These are phyloP conservation scores for Epichloe aotearoae DNA, from an alignment of 2,329 filamentous ascomycete genomes.

Conservation along the genomic window DNA sequence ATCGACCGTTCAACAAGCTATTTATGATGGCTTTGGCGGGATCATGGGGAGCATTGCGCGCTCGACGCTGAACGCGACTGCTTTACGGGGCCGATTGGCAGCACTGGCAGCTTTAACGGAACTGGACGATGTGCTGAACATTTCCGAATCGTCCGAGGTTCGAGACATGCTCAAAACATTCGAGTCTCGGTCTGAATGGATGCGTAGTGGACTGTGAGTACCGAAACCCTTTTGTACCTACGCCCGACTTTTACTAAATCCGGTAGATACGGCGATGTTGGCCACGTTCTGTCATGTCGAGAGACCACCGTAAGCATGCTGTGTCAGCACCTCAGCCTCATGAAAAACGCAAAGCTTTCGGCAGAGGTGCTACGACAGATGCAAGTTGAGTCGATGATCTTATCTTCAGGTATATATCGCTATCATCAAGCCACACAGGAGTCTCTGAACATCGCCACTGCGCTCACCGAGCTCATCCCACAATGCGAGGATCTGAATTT, in stretches of 20 bases:
- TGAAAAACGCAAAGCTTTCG: constrained; percentile 46
- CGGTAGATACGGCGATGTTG: constrained; percentile 59
- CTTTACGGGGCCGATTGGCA: constrained; percentile 41
- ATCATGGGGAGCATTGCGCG: constrained; percentile 45
- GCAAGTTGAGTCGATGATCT: constrained; percentile 64
- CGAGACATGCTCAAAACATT: constrained; percentile 50
- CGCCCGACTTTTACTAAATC: constrained; percentile 7
- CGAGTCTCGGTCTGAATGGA: constrained; percentile 57
- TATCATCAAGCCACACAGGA: constrained; percentile 75
- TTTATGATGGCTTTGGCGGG: constrained; percentile 50
- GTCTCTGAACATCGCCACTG: constrained; percentile 72
- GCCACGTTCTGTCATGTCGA: constrained; percentile 67
- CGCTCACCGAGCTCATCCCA: constrained; percentile 63
- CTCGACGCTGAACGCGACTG: constrained; percentile 34
- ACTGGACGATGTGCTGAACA: constrained; percentile 61
- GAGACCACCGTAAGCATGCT: constrained; percentile 73
- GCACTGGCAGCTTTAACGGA: constrained; percentile 65
- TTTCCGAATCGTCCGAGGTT: constrained; percentile 45
- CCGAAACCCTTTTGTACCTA: background rate
- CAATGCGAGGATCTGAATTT: constrained; percentile 59
- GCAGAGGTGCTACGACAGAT: constrained; percentile 51
- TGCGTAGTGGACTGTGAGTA: constrained; percentile 64
- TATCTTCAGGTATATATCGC: constrained; percentile 62
- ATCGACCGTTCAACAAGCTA: constrained; percentile 35
- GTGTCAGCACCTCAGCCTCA: constrained; percentile 53